phyloP scores from a whole-genome alignment of 2,329 filamentous ascomycete species.

The Apiospora hydei region DNA sequence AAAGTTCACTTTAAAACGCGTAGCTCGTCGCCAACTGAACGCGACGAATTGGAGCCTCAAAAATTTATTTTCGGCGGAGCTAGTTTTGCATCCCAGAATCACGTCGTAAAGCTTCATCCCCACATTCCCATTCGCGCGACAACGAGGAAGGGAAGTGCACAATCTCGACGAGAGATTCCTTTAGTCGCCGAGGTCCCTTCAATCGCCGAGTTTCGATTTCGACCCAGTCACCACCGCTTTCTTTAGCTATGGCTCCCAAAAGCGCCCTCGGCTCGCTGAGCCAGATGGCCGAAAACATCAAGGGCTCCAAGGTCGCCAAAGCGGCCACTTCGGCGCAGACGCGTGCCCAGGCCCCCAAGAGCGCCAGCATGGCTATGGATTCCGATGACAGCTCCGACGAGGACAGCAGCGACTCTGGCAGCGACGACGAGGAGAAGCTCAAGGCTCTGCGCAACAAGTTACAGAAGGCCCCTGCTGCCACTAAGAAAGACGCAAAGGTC shows the following conservation, averaged over 20 bases:
- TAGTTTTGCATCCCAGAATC: neutral
- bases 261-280: conserved; percentile 30
- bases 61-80: conserved; percentile 15
- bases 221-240: neutral
- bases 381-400: conserved; percentile 13
- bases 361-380: neutral
- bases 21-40: neutral
- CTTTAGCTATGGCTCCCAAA: conserved; percentile 26
- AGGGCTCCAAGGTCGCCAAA: conserved; percentile 34
- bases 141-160: neutral
- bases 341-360: conserved; percentile 22
- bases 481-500: conserved; percentile 1
- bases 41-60: conserved; percentile 17
- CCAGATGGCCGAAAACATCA: conserved; percentile 37
- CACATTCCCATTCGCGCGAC: neutral
- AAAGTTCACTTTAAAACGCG: conserved; percentile 1
- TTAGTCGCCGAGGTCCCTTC: neutral
- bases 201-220: neutral
- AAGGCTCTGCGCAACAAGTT: conserved; percentile 8
- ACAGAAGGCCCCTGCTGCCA: neutral
- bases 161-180: neutral
- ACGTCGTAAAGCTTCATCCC: conserved; percentile 21
- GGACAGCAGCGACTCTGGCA: conserved; percentile 25
- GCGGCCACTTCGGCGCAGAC: conserved; percentile 27
- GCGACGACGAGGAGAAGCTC: conserved; percentile 25